Percentiles rank a stretch among this genome's conserved stretches.
These are phyloP conservation scores for Zoysia pacifica DNA, from an alignment of 176 grass and related monocot genomes.

Conservation along the genomic window DNA sequence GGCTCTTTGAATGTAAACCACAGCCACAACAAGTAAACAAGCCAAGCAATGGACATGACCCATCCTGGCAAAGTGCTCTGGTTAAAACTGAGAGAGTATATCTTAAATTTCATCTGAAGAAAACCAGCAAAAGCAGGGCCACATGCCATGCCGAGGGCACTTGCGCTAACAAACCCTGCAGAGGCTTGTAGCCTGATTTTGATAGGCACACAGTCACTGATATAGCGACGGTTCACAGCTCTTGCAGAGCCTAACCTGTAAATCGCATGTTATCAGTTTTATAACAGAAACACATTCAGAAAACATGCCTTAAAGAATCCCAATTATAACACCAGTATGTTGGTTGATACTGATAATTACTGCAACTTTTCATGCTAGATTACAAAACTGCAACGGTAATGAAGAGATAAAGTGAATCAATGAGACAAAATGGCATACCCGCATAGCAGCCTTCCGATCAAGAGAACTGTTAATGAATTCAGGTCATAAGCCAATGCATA, in stretches of 20 bases:
- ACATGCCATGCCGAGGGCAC: constrained; percentile 97
- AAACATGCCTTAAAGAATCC: constrained; percentile 18
- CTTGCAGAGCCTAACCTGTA: constrained; percentile 92
- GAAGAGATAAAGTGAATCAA: not conserved
- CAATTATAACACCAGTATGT: not conserved
- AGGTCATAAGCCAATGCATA: constrained; percentile 85
- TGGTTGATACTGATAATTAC: not conserved
- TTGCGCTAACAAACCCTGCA: constrained; percentile 92
- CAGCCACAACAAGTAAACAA: constrained; percentile 80
- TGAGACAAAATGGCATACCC: constrained; percentile 53
- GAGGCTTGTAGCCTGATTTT: constrained; percentile 88
- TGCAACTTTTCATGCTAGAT: constrained; percentile 3
- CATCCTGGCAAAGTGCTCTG: constrained; percentile 93
- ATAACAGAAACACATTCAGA: constrained; percentile 8
- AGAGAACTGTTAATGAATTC: constrained; percentile 65
- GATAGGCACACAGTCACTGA: constrained; percentile 89
- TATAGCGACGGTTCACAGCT: constrained; percentile 93
- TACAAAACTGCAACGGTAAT: constrained; percentile 12
- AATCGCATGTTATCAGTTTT: constrained; percentile 23
- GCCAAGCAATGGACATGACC: constrained; percentile 90
- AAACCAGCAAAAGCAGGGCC: constrained; percentile 92
- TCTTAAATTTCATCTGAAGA: constrained; percentile 83
- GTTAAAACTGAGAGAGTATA: constrained; percentile 73
- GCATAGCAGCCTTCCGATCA: constrained; percentile 68
- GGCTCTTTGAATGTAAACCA: constrained; percentile 92